These are phyloP conservation scores for Candida smagusa DNA, from an alignment of 1,139 yeast genomes.

Conservation along the genomic window DNA sequence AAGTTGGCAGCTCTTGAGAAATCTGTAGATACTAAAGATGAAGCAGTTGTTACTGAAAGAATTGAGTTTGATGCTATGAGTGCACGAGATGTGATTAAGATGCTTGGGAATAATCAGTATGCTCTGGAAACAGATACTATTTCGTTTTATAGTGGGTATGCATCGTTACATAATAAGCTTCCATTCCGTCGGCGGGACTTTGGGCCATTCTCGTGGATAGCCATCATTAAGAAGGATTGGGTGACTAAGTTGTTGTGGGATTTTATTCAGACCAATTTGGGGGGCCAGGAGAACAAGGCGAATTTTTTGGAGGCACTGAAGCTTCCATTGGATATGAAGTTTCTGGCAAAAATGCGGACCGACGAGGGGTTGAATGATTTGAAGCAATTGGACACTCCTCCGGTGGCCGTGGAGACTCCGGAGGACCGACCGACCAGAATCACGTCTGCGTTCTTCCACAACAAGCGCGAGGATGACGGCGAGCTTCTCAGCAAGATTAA, in stretches of 20 bases:
- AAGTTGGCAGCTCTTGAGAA: constrained; percentile 12
- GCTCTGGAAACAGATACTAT: constrained; percentile 24
- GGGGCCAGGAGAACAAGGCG: constrained; percentile 4
- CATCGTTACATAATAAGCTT: constrained; percentile 23
- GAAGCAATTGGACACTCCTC: constrained; percentile 1
- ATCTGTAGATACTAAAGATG: constrained; percentile 6
- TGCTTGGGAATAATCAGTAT: constrained; percentile 13
- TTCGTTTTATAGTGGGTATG: constrained; percentile 32
- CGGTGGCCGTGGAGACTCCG: background rate
- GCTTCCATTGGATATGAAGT: constrained; percentile 10
- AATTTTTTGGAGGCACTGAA: constrained; percentile 2
- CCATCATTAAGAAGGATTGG: constrained; percentile 27
- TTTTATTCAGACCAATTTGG: constrained; percentile 15
- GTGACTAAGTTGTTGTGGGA: constrained; percentile 13
- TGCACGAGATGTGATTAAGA: constrained; percentile 1
- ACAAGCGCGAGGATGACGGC: constrained; percentile 26
- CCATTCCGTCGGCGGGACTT: constrained; percentile 20
- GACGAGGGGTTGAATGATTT: constrained; percentile 15
- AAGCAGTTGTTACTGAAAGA: background rate
- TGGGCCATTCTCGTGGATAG: constrained; percentile 38
- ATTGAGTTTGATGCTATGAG: background rate
- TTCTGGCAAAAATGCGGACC: constrained; percentile 9
- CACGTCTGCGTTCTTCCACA: constrained; percentile 29
- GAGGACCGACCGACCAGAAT: constrained; percentile 13
- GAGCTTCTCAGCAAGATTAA: constrained; percentile 21